Conservation (phyloP, 2,329 filamentous ascomycete species). For the Trichoderma sp. region DNA sequence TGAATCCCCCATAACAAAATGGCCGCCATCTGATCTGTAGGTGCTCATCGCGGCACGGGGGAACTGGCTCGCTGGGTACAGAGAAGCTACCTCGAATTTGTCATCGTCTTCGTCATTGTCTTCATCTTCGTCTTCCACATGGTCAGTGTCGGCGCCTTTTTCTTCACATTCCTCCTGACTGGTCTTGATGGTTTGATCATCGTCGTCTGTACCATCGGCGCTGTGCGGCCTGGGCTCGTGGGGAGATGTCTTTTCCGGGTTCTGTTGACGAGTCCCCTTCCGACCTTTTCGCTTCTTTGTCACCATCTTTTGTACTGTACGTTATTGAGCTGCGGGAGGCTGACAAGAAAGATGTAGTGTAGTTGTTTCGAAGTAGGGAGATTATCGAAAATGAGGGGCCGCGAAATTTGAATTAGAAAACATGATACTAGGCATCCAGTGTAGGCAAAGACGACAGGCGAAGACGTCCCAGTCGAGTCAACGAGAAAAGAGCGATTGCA, state of each 20-base stretch:
- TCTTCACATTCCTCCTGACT: slow-evolving; percentile 38
- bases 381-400: background rate
- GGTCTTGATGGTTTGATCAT: slow-evolving; percentile 38
- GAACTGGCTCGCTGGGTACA: slow-evolving; percentile 46
- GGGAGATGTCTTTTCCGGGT: background rate
- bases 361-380: background rate
- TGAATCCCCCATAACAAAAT: slow-evolving; percentile 34
- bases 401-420: background rate
- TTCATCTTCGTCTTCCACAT: slow-evolving; percentile 33
- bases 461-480: background rate
- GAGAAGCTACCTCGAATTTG: slow-evolving; percentile 40
- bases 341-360: background rate
- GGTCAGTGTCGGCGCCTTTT: slow-evolving; percentile 24
- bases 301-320: slow-evolving; percentile 2
- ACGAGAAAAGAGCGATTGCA: background rate
- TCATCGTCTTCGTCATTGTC: slow-evolving; percentile 33
- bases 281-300: slow-evolving; percentile 2
- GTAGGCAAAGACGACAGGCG: background rate
- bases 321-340: background rate
- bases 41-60: slow-evolving; percentile 37
- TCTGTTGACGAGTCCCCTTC: background rate
- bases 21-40: slow-evolving; percentile 41
- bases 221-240: slow-evolving; percentile 26
- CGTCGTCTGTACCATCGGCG: slow-evolving; percentile 37
- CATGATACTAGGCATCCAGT: background rate